Percentiles rank a stretch among this genome's conserved stretches.
Conservation (phyloP, 768 basidiomycete species). For the Phaeotremella skinneri region DNA sequence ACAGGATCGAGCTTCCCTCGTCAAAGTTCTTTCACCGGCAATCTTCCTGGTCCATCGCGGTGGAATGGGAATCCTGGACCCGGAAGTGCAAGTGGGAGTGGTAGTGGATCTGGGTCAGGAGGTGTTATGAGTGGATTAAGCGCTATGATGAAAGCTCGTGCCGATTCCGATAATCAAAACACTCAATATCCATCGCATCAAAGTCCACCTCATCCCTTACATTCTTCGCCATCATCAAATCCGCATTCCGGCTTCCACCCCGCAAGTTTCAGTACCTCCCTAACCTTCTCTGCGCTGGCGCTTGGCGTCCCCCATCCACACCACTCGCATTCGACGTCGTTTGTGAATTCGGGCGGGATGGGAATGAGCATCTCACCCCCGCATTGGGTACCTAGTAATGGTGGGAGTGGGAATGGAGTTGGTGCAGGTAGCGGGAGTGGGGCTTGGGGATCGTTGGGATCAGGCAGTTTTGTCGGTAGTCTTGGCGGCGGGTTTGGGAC, state of each 20-base stretch:
- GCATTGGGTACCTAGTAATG: slow-evolving; percentile 24
- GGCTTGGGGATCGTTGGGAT: slow-evolving; percentile 3
- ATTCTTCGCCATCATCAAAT: slow-evolving; percentile 20
- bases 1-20: slow-evolving; percentile 20
- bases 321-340: neutral
- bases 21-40: slow-evolving; percentile 8
- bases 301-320: slow-evolving; percentile 10
- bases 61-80: slow-evolving; percentile 8
- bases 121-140: slow-evolving; percentile 19
- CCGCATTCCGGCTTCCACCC: slow-evolving; percentile 28
- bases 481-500: slow-evolving; percentile 33
- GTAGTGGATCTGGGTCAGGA: slow-evolving; percentile 6
- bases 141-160: slow-evolving; percentile 21
- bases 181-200: neutral
- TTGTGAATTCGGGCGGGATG: slow-evolving; percentile 3
- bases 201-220: slow-evolving; percentile 3
- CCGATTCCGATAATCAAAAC: neutral
- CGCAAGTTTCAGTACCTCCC: slow-evolving; percentile 19
- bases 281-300: slow-evolving; percentile 20
- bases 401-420: neutral
- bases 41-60: neutral
- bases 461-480: slow-evolving; percentile 35
- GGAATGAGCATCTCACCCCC: slow-evolving; percentile 44
- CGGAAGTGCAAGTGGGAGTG: slow-evolving; percentile 10
- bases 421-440: neutral